phyloP scores from a whole-genome alignment of 75 land plant genomes.

The Ceratopteris richardii region DNA sequence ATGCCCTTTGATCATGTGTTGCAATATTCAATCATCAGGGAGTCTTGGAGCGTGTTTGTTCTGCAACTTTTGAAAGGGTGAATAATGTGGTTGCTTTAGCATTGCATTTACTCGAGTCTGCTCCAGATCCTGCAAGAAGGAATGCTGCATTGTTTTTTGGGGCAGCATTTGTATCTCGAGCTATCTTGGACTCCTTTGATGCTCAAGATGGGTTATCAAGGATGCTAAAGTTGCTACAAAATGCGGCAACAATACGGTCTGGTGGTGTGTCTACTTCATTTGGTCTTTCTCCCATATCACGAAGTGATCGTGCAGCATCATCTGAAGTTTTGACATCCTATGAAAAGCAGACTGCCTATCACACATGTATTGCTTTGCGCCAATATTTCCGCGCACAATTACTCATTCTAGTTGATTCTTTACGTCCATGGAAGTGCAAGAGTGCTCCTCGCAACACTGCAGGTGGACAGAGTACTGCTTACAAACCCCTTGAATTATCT shows the following conservation, averaged over 20 bases:
- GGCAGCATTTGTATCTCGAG: slow-evolving; percentile 90
- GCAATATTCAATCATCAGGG: slow-evolving; percentile 39
- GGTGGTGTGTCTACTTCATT: slow-evolving; percentile 33
- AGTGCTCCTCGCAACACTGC: slow-evolving; percentile 58
- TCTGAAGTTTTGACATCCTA: slow-evolving; percentile 78
- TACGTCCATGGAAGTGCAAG: slow-evolving; percentile 78
- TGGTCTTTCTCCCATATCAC: slow-evolving; percentile 24
- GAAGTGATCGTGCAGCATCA: slow-evolving; percentile 65
- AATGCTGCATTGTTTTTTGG: slow-evolving; percentile 91
- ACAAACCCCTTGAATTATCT: slow-evolving; percentile 87
- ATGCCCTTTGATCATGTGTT: too few relatives aligned
- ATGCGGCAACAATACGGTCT: slow-evolving; percentile 80
- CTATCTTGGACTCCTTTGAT: slow-evolving; percentile 89
- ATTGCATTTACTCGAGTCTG: slow-evolving; percentile 73
- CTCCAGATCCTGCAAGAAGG: slow-evolving; percentile 87
- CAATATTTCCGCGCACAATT: slow-evolving; percentile 93
- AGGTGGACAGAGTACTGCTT: slow-evolving; percentile 43
- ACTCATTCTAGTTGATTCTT: slow-evolving; percentile 80
- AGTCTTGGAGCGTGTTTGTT: slow-evolving; percentile 91
- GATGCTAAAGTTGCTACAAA: slow-evolving; percentile 58
- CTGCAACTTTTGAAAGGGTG: slow-evolving; percentile 64
- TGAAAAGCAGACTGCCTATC: slow-evolving; percentile 93
- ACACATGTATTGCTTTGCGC: slow-evolving; percentile 90
- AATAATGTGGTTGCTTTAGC: slow-evolving; percentile 72
- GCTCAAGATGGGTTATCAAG: slow-evolving; percentile 70